phyloP scores from a whole-genome alignment of 495 filamentous ascomycete genomes.

The Podospora tetraspora region DNA sequence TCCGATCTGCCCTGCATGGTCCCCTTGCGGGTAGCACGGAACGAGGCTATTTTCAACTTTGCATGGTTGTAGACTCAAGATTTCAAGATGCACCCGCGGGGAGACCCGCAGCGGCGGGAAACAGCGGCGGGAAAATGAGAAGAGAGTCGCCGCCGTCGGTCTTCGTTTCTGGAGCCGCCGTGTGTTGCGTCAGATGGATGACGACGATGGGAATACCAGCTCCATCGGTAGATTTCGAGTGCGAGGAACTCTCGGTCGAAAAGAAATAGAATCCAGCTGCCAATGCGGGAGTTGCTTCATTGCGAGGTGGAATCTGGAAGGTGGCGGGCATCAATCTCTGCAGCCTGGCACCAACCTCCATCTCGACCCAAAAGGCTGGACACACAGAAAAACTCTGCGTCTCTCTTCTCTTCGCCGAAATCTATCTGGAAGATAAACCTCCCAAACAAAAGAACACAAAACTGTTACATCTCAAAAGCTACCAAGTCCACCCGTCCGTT shows the following conservation, averaged over 20 bases:
- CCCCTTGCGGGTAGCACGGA: background rate
- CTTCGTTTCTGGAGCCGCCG: background rate
- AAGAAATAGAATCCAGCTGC: background rate
- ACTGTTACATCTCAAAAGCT: background rate
- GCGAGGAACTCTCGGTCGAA: too few relatives aligned
- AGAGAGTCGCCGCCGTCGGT: background rate
- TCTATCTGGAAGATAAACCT: background rate
- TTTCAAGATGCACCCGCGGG: background rate
- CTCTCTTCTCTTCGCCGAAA: background rate
- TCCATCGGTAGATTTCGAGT: background rate
- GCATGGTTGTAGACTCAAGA: background rate
- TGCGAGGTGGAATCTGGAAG: background rate
- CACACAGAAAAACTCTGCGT: background rate
- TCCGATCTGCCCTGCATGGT: background rate
- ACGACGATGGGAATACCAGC: background rate
- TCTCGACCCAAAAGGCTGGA: background rate
- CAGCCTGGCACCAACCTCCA: too few relatives aligned
- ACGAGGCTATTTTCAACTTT: background rate
- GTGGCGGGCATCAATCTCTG: too few relatives aligned
- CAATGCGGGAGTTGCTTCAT: background rate
- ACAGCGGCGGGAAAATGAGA: too few relatives aligned
- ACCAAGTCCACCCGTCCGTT: background rate
- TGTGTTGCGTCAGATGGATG: background rate
- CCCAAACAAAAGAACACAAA: background rate
- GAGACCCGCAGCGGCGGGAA: background rate